Percentiles rank a stretch among this genome's conserved stretches.
These are phyloP conservation scores for Candida sanyiensis DNA, from an alignment of 805 yeast species.

Conservation along the genomic window DNA sequence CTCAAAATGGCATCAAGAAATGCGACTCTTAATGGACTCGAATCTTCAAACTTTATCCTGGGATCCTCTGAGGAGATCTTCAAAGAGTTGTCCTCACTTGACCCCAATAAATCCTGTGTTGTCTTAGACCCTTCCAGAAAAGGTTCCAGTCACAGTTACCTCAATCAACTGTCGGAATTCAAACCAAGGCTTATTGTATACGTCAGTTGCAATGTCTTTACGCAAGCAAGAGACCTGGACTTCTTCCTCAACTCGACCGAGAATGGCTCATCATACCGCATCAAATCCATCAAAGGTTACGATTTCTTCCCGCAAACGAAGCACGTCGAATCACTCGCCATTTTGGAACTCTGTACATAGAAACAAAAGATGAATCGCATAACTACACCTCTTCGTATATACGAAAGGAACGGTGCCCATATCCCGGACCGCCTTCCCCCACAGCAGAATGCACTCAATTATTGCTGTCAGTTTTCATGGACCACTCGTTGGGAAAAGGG, in stretches of 20 bases:
- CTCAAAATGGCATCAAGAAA: constrained; percentile 79
- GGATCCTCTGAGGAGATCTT: constrained; percentile 92
- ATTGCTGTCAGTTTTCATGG: too few species aligned
- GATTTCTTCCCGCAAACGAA: constrained; percentile 95
- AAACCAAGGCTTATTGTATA: constrained; percentile 80
- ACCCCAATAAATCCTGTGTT: constrained; percentile 74
- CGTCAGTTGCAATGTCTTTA: constrained; percentile 92
- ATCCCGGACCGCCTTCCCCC: too few species aligned
- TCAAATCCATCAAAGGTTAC: constrained; percentile 82
- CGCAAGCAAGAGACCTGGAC: constrained; percentile 92
- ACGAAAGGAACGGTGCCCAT: too few species aligned
- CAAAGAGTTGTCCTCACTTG: constrained; percentile 41
- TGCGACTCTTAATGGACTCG: constrained; percentile 63
- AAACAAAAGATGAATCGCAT: background rate
- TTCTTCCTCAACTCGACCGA: constrained; percentile 63
- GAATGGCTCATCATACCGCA: constrained; percentile 53
- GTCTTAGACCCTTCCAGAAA: constrained; percentile 95
- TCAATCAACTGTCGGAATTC: constrained; percentile 78
- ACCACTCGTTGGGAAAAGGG: too few species aligned
- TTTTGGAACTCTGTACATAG: constrained; percentile 31
- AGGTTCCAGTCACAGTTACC: constrained; percentile 83
- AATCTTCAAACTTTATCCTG: constrained; percentile 71
- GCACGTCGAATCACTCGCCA: constrained; percentile 84
- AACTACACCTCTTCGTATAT: too few species aligned
- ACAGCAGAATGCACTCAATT: too few species aligned